Evolutionary conservation across 1,139 yeast species (phyloP).

Genomic region (Debaryomyces nepalensis): DNA sequence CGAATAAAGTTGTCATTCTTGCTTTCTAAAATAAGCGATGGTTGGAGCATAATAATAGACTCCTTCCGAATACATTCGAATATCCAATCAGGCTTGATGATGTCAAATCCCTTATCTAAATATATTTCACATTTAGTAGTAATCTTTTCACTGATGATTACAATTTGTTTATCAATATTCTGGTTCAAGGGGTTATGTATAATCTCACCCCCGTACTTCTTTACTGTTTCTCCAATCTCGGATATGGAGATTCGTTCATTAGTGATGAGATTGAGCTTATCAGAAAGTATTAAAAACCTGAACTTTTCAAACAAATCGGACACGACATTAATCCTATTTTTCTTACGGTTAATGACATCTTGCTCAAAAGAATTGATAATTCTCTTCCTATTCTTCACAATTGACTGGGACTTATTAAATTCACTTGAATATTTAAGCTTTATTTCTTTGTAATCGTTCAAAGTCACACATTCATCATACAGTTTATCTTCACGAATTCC

Average conservation of each 20-base stretch:
- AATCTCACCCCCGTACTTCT: slow-evolving; percentile 56
- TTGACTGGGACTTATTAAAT: slow-evolving; percentile 33
- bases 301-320: slow-evolving; percentile 31
- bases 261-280: slow-evolving; percentile 30
- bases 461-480: slow-evolving; percentile 55
- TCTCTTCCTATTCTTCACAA: slow-evolving; percentile 26
- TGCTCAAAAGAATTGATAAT: slow-evolving; percentile 19
- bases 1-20: slow-evolving; percentile 16
- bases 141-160: slow-evolving; percentile 53
- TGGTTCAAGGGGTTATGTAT: slow-evolving; percentile 23
- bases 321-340: slow-evolving; percentile 18
- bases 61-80: slow-evolving; percentile 59
- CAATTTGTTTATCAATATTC: slow-evolving; percentile 25
- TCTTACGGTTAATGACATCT: slow-evolving; percentile 14
- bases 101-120: slow-evolving; percentile 54
- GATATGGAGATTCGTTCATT: slow-evolving; percentile 35
- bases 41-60: slow-evolving; percentile 59
- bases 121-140: slow-evolving; percentile 52
- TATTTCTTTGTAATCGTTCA: slow-evolving; percentile 54
- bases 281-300: slow-evolving; percentile 47
- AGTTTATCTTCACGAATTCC: slow-evolving; percentile 72
- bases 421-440: slow-evolving; percentile 34
- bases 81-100: slow-evolving; percentile 74
- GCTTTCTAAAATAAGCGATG: slow-evolving; percentile 52
- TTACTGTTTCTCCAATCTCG: slow-evolving; percentile 44